A percentile compares a stretch with the other conserved stretches of the same genome.
phyloP scores from a whole-genome alignment of 495 filamentous ascomycete species.

The Xylaria telfairii region DNA sequence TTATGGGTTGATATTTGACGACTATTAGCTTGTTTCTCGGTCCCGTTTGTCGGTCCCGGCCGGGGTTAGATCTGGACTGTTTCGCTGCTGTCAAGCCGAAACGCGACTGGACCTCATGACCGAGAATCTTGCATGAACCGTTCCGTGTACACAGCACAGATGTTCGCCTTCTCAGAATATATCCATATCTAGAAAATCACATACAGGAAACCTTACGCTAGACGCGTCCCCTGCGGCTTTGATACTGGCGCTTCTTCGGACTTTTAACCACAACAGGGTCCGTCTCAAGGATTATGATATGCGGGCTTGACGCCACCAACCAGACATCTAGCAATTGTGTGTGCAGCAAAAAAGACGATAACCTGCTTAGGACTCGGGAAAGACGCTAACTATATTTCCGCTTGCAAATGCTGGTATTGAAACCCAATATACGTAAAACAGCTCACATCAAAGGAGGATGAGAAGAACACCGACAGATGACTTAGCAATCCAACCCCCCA shows the following conservation, averaged over 20 bases:
- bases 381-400: neutral
- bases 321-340: neutral
- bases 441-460: neutral
- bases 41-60: neutral
- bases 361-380: neutral
- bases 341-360: neutral
- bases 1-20: neutral
- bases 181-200: neutral
- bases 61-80: neutral
- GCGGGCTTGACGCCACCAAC: neutral
- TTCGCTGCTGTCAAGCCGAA: neutral
- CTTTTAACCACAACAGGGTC: neutral
- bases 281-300: neutral
- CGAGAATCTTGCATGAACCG: neutral
- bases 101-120: neutral
- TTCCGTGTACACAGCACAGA: neutral
- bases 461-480: neutral
- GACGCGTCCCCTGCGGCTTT: neutral
- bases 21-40: neutral
- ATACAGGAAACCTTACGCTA: neutral
- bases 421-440: neutral
- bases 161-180: neutral
- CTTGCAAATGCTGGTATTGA: neutral
- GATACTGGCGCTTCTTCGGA: neutral
- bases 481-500: neutral